A percentile compares a stretch with the other conserved stretches of the same genome.
Evolutionary conservation across 192 early-diverging fungal genomes (phyloP).

Genomic region (Coemansia sp.): DNA sequence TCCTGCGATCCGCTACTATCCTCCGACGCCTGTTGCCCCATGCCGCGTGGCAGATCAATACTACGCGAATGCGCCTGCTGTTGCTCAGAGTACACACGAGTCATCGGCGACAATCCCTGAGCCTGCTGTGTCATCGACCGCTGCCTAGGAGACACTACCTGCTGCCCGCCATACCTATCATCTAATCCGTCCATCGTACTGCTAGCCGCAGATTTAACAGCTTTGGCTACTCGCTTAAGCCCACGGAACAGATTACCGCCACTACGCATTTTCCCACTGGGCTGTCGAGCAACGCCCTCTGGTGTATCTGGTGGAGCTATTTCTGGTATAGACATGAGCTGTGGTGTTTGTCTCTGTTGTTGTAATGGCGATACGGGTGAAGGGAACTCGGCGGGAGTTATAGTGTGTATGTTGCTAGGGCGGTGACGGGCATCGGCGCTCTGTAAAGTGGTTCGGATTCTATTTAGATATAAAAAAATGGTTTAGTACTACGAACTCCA

Average conservation of each 20-base stretch:
- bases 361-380: conserved; percentile 4
- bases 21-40: not conserved
- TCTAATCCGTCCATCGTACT: conserved; percentile 7
- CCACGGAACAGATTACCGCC: conserved; percentile 36
- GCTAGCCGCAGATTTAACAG: conserved; percentile 41
- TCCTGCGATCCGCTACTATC: not conserved
- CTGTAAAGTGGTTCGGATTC: conserved; percentile 30
- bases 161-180: not conserved
- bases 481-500: not conserved
- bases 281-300: conserved; percentile 1
- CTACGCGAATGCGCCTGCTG: conserved; percentile 23
- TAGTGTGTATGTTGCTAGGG: not conserved
- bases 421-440: conserved; percentile 22
- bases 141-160: conserved; percentile 27
- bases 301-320: not conserved
- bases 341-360: conserved; percentile 3
- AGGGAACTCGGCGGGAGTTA: not conserved
- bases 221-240: conserved; percentile 48
- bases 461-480: conserved; percentile 6
- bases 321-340: conserved; percentile 8
- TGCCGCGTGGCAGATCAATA: conserved; percentile 23
- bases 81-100: conserved; percentile 11
- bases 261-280: conserved; percentile 16
- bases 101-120: conserved; percentile 12
- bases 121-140: conserved; percentile 46